A percentile compares a stretch with the other conserved stretches of the same genome.
phyloP scores from a whole-genome alignment of 805 yeast genomes.

The Jamesozyma piceae region DNA sequence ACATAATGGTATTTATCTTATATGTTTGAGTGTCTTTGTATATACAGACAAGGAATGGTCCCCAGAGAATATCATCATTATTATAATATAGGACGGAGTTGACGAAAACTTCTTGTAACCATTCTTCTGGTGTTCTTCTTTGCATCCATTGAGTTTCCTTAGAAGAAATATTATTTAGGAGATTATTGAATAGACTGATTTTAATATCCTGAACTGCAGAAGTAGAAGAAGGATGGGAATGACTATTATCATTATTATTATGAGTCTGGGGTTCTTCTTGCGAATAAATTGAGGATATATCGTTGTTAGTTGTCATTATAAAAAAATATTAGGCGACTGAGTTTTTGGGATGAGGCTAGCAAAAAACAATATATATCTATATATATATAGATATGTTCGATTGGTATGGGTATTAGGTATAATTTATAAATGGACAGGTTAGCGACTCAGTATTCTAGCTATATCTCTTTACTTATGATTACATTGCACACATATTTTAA shows the following conservation, averaged over 20 bases:
- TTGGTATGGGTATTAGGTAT: too few relatives aligned
- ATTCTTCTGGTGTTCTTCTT: slow-evolving; percentile 9
- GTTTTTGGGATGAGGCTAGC: too few relatives aligned
- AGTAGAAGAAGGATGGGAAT: slow-evolving; percentile 1
- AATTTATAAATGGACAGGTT: too few relatives aligned
- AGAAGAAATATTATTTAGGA: slow-evolving; percentile 4
- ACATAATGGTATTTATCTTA: slow-evolving; percentile 43
- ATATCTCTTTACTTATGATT: too few relatives aligned
- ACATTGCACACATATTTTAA: too few relatives aligned
- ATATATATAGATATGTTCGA: too few relatives aligned
- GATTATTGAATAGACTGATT: slow-evolving; percentile 9
- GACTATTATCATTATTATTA: background rate
- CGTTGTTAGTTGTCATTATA: background rate
- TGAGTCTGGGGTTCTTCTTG: background rate
- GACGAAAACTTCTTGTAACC: slow-evolving; percentile 16
- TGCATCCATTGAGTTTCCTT: slow-evolving; percentile 2
- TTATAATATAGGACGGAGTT: slow-evolving; percentile 20
- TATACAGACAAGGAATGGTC: slow-evolving; percentile 20
- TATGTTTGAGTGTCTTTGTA: slow-evolving; percentile 23
- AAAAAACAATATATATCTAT: too few relatives aligned
- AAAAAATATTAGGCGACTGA: too few relatives aligned
- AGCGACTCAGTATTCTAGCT: too few relatives aligned
- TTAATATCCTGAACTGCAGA: background rate
- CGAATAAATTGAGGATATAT: slow-evolving; percentile 12
- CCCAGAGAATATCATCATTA: slow-evolving; percentile 25